phyloP scores from a whole-genome alignment of 345 rosid species.

The Corchorus olitorius region DNA sequence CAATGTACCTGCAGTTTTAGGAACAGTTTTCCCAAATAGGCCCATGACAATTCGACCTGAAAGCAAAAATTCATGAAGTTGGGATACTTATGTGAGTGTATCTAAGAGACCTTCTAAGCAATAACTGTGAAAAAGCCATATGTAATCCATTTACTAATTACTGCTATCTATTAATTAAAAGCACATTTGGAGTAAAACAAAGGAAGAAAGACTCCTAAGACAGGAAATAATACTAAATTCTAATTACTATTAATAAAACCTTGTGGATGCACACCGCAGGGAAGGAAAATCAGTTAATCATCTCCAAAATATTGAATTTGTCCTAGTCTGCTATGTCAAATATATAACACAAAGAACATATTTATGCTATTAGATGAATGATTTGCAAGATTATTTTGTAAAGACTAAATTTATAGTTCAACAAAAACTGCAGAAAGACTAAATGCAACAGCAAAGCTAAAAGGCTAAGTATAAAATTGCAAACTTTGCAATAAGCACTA shows the following conservation, averaged over 20 bases:
- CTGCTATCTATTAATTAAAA: not conserved
- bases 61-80: slow-evolving; percentile 12
- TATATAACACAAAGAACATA: not conserved
- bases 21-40: slow-evolving; percentile 87
- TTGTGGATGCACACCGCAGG: not conserved
- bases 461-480: not conserved
- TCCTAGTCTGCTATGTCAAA: not conserved
- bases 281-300: not conserved
- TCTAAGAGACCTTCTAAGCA: not conserved
- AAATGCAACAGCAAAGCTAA: not conserved
- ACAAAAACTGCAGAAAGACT: not conserved
- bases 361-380: not conserved
- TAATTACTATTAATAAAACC: not conserved
- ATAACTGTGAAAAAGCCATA: not conserved
- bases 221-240: not conserved
- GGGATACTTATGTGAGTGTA: not conserved
- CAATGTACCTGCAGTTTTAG: slow-evolving; percentile 73
- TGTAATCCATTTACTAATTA: not conserved
- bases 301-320: not conserved
- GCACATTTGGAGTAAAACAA: not conserved
- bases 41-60: slow-evolving; percentile 86
- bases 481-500: not conserved
- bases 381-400: not conserved
- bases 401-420: slow-evolving; percentile 4
- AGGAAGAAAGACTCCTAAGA: not conserved